These are phyloP conservation scores for Vanderwaltozyma yarrowii DNA, from an alignment of 805 yeast genomes.

Conservation along the genomic window DNA sequence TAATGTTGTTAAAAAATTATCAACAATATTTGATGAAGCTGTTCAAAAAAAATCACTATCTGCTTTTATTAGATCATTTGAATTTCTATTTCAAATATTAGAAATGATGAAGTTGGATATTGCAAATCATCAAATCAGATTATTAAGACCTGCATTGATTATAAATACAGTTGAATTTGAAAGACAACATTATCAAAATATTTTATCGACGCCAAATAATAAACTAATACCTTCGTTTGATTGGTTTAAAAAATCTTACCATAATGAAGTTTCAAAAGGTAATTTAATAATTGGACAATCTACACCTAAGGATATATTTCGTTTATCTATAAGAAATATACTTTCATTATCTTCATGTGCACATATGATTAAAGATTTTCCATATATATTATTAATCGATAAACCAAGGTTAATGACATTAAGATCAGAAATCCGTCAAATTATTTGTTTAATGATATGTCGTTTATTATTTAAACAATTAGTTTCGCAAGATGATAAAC, in stretches of 20 bases:
- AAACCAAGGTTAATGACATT: constrained; percentile 65
- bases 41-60: constrained; percentile 35
- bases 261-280: constrained; percentile 18
- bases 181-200: constrained; percentile 57
- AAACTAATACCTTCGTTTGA: constrained; percentile 49
- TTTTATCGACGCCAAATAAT: constrained; percentile 40
- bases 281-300: constrained; percentile 4
- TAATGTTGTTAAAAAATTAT: constrained; percentile 77
- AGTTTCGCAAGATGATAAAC: constrained; percentile 29
- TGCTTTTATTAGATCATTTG: constrained; percentile 60
- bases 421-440: constrained; percentile 76
- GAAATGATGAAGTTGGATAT: constrained; percentile 94
- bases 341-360: constrained; percentile 63
- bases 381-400: constrained; percentile 73
- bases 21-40: constrained; percentile 38
- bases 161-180: constrained; percentile 86
- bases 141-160: constrained; percentile 70
- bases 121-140: constrained; percentile 90
- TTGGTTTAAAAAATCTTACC: constrained; percentile 45
- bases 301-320: constrained; percentile 25
- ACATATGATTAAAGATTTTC: constrained; percentile 72
- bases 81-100: constrained; percentile 67
- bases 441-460: constrained; percentile 71
- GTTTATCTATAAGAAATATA: constrained; percentile 39
- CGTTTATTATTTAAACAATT: constrained; percentile 63